These are phyloP conservation scores for Lagerstroemia speciosa DNA, from an alignment of 345 rosid species.

Conservation along the genomic window DNA sequence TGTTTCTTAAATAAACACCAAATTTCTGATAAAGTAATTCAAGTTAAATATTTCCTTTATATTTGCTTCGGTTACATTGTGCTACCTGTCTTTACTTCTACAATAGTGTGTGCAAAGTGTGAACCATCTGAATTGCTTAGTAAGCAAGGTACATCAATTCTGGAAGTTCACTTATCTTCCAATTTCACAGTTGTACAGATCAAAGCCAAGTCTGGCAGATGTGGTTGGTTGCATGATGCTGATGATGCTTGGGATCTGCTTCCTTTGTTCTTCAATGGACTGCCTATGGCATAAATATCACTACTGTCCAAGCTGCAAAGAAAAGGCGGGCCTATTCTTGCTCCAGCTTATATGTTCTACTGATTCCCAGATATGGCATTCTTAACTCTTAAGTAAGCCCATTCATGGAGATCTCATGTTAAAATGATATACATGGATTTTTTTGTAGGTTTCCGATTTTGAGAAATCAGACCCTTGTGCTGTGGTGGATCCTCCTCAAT, in stretches of 20 bases:
- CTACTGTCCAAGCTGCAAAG: conserved; percentile 70
- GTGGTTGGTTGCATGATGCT: conserved; percentile 96
- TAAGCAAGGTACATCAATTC: neutral
- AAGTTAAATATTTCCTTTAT: neutral
- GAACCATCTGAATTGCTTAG: neutral
- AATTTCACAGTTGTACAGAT: conserved; percentile 28
- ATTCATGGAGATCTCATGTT: neutral
- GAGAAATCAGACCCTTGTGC: conserved; percentile 77
- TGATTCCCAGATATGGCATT: neutral
- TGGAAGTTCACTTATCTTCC: neutral
- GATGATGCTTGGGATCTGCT: conserved; percentile 78
- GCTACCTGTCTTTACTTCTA: no score
- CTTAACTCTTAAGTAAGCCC: neutral
- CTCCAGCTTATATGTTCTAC: neutral
- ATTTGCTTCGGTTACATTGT: neutral
- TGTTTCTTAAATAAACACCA: no score
- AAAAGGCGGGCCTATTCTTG: conserved; percentile 33
- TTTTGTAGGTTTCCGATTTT: conserved; percentile 64
- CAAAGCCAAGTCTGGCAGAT: conserved; percentile 87
- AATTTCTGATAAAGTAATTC: neutral
- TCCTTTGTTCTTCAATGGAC: conserved; percentile 90
- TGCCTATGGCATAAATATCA: conserved; percentile 98
- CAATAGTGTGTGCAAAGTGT: no score
- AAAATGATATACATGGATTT: neutral
- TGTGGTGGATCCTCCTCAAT: conserved; percentile 77